These are phyloP conservation scores for Piloderma croceum DNA, from an alignment of 768 basidiomycete species.

Conservation along the genomic window DNA sequence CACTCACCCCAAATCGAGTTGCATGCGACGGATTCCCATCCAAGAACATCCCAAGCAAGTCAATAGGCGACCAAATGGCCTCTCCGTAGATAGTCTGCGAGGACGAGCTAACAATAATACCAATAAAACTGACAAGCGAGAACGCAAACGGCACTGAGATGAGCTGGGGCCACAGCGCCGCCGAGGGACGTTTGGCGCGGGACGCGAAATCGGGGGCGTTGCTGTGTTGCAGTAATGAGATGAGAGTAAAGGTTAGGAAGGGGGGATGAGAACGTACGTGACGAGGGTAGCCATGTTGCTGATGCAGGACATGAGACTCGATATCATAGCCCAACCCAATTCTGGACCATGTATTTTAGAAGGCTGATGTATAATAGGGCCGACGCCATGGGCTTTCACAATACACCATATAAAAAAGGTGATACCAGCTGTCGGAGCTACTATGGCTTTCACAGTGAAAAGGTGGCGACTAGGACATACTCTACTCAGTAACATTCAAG, in stretches of 20 bases:
- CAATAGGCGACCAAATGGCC: constrained; percentile 75
- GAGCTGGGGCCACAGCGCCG: constrained; percentile 61
- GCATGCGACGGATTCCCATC: constrained; percentile 56
- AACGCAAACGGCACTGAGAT: constrained; percentile 69
- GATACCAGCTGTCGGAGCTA: constrained; percentile 65
- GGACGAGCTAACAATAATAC: constrained; percentile 77
- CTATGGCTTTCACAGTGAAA: constrained; percentile 72
- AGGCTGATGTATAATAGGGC: constrained; percentile 66
- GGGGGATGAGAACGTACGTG: constrained; percentile 37
- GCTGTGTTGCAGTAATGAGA: constrained; percentile 41
- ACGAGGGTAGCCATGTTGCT: constrained; percentile 75
- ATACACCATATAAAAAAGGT: constrained; percentile 77
- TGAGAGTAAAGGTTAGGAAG: constrained; percentile 7
- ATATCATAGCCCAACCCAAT: constrained; percentile 72
- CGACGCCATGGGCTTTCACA: constrained; percentile 70
- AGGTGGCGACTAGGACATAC: constrained; percentile 53
- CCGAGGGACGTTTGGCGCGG: constrained; percentile 49
- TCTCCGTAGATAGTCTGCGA: constrained; percentile 71
- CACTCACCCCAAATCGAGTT: constrained; percentile 59
- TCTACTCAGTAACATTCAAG: background rate
- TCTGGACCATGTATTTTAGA: constrained; percentile 58
- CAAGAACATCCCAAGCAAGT: constrained; percentile 62
- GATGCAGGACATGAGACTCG: constrained; percentile 70
- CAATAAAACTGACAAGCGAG: constrained; percentile 70
- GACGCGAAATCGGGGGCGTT: constrained; percentile 77